These are phyloP conservation scores for Musa beccarii DNA, from an alignment of 176 grass and related monocot genomes.

Conservation along the genomic window DNA sequence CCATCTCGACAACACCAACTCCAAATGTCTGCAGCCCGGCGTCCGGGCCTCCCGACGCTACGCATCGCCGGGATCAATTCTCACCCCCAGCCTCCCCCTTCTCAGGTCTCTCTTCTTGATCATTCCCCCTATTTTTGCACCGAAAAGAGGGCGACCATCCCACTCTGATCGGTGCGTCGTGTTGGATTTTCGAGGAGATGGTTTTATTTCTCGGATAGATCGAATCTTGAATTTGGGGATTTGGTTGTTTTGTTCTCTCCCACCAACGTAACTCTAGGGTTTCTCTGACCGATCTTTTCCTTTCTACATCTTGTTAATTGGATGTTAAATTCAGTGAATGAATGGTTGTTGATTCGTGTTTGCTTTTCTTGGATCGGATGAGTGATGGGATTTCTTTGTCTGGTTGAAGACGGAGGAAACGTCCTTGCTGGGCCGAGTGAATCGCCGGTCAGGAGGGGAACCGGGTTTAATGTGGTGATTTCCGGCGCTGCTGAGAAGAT, in stretches of 20 bases:
- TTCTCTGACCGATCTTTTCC: background rate
- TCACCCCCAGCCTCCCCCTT: background rate
- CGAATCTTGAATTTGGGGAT: background rate
- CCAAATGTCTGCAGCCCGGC: background rate
- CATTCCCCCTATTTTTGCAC: background rate
- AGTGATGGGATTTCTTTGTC: conserved; percentile 16
- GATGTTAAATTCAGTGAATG: background rate
- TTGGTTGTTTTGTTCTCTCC: background rate
- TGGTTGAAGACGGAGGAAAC: conserved; percentile 34
- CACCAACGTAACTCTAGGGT: background rate
- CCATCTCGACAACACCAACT: background rate
- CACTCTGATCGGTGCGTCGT: no score
- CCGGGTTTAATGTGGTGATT: conserved; percentile 85
- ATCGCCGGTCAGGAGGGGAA: conserved; percentile 71
- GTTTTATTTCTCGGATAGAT: background rate
- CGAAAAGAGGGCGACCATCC: no score
- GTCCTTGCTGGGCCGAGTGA: conserved; percentile 31
- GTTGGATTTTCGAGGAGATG: no score
- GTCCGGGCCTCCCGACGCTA: background rate
- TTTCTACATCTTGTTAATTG: background rate
- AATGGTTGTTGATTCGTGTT: background rate
- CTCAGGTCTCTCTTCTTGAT: background rate
- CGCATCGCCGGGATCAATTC: background rate
- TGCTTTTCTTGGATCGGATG: background rate
- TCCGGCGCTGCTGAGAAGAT: conserved; percentile 79